These are phyloP conservation scores for Anisodus acutangulus DNA, from an alignment of 257 asterid genomes.

Conservation along the genomic window DNA sequence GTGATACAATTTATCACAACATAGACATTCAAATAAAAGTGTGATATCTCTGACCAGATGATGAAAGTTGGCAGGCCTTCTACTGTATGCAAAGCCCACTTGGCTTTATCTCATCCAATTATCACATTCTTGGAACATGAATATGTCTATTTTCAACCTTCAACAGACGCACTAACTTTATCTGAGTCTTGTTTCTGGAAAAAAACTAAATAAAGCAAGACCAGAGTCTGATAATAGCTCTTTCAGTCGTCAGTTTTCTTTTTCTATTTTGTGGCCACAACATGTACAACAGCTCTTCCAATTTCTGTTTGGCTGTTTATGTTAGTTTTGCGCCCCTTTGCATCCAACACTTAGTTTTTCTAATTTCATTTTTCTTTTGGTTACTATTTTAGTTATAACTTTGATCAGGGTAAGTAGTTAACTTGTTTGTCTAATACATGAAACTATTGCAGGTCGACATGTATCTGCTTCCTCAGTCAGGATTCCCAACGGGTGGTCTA, in stretches of 20 bases:
- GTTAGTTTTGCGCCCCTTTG: neutral
- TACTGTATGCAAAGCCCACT: neutral
- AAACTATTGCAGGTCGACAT: conserved; percentile 73
- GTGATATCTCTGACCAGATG: neutral
- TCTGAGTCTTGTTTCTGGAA: neutral
- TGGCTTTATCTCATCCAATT: neutral
- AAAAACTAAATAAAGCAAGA: conserved; percentile 1
- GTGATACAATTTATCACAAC: neutral
- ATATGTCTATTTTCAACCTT: neutral
- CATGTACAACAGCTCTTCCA: neutral
- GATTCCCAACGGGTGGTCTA: conserved; percentile 96
- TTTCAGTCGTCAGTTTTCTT: neutral
- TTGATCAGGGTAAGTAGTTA: conserved; percentile 13
- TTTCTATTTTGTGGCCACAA: neutral
- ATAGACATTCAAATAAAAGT: neutral
- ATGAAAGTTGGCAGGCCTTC: neutral
- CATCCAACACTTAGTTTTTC: neutral
- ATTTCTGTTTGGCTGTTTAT: neutral
- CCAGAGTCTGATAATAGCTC: conserved; percentile 13
- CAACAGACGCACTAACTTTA: neutral
- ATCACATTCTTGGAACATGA: neutral
- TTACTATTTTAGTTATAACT: conserved; percentile 14
- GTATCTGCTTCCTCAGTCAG: conserved; percentile 86
- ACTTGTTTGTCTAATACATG: conserved; percentile 11
- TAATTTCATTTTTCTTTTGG: neutral